phyloP scores from a whole-genome alignment of 768 basidiomycete species.

The Russula sp. region DNA sequence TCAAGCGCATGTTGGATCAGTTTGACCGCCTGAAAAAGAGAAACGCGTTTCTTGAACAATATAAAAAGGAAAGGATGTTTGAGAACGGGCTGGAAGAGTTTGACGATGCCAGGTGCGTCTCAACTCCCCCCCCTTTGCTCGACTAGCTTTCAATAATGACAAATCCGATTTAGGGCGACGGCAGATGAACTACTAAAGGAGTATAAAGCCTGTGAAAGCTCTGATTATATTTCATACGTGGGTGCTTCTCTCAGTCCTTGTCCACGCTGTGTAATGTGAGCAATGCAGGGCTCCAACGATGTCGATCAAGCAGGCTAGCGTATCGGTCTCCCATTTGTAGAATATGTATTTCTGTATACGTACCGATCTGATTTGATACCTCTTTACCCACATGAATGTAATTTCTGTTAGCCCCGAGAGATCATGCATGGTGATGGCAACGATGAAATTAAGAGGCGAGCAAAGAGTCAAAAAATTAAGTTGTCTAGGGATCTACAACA shows the following conservation, averaged over 20 bases:
- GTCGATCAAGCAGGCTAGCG: constrained; percentile 19
- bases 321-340: neutral
- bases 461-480: neutral
- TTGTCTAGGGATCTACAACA: constrained; percentile 19
- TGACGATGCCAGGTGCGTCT: constrained; percentile 83
- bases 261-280: neutral
- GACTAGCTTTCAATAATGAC: neutral
- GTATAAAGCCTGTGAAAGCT: constrained; percentile 93
- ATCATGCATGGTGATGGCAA: constrained; percentile 3
- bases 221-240: constrained; percentile 89
- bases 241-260: constrained; percentile 28
- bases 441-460: neutral
- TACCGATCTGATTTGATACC: neutral
- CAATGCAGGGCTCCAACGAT: constrained; percentile 21
- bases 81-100: constrained; percentile 92
- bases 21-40: constrained; percentile 82
- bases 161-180: constrained; percentile 49
- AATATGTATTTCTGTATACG: constrained; percentile 2
- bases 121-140: neutral
- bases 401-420: constrained; percentile 6
- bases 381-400: constrained; percentile 16
- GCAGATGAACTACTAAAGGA: constrained; percentile 87
- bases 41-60: constrained; percentile 95
- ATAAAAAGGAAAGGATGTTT: constrained; percentile 96
- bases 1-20: constrained; percentile 94